A percentile compares a stretch with the other conserved stretches of the same genome.
phyloP scores from a whole-genome alignment of 2,329 filamentous ascomycete genomes.

The Colletotrichum neosansevieriae region DNA sequence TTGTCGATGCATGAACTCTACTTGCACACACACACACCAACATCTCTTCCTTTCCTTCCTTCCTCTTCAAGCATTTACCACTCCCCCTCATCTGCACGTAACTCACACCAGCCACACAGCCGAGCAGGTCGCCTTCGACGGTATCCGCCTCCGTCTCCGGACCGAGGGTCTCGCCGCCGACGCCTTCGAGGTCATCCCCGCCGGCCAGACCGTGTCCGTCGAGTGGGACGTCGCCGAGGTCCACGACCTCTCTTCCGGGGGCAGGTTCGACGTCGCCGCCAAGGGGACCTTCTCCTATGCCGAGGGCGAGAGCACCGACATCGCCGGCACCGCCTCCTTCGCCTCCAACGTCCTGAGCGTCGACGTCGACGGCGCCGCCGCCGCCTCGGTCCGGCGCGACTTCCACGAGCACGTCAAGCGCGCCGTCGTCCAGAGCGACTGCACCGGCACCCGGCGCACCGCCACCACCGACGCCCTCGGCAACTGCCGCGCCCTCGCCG shows the following conservation, averaged over 20 bases:
- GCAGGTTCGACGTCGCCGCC: conserved; percentile 67
- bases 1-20: neutral
- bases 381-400: conserved; percentile 61
- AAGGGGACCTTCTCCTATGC: conserved; percentile 69
- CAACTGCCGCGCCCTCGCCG: conserved; percentile 67
- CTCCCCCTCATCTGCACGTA: neutral
- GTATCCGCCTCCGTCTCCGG: conserved; percentile 63
- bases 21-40: neutral
- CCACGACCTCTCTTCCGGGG: conserved; percentile 64
- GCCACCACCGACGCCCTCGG: conserved; percentile 63
- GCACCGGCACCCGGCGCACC: conserved; percentile 60
- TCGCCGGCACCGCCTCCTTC: conserved; percentile 68
- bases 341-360: conserved; percentile 70
- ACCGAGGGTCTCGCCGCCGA: conserved; percentile 58
- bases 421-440: conserved; percentile 64
- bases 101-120: conserved; percentile 45
- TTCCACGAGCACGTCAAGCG: conserved; percentile 60
- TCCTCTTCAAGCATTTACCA: too few species aligned
- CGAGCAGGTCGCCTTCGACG: conserved; percentile 61
- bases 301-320: conserved; percentile 60
- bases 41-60: neutral
- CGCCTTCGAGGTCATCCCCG: conserved; percentile 62
- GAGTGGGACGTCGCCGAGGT: conserved; percentile 68
- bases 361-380: conserved; percentile 66
- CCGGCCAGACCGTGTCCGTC: conserved; percentile 63